These are phyloP conservation scores for Hypoxylon sp. DNA, from an alignment of 2,329 filamentous ascomycete genomes.

Conservation along the genomic window DNA sequence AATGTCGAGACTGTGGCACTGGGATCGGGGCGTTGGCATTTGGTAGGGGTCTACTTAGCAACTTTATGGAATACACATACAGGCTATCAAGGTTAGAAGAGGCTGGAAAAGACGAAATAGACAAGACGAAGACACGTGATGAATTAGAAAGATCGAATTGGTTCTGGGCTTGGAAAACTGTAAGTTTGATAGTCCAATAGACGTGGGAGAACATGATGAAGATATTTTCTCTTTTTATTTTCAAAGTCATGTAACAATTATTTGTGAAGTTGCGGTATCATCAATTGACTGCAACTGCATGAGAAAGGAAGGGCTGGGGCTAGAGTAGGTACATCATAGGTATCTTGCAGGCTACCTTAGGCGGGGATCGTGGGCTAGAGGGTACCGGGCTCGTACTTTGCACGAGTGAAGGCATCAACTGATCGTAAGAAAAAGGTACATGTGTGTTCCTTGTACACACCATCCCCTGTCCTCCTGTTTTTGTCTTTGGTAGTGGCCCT, in stretches of 20 bases:
- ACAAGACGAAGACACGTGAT: slow-evolving; percentile 2
- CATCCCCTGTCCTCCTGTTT: slow-evolving; percentile 1
- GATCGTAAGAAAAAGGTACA: slow-evolving; percentile 21
- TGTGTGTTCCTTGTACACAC: slow-evolving; percentile 2
- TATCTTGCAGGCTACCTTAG: slow-evolving; percentile 17
- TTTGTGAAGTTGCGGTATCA: slow-evolving; percentile 16
- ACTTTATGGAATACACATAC: slow-evolving; percentile 10
- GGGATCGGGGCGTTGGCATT: slow-evolving; percentile 12
- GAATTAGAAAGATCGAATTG: slow-evolving; percentile 13
- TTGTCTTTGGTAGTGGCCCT: background rate
- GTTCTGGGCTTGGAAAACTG: slow-evolving; percentile 11
- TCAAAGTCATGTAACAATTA: slow-evolving; percentile 2
- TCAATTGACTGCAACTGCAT: slow-evolving; percentile 23
- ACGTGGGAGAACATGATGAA: slow-evolving; percentile 7
- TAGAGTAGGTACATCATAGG: slow-evolving; percentile 3
- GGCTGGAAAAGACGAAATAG: background rate
- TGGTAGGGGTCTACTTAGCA: background rate
- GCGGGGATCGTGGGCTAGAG: background rate
- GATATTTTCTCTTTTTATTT: background rate
- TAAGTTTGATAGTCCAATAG: slow-evolving; percentile 7
- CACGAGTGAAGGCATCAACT: slow-evolving; percentile 35
- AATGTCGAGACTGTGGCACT: slow-evolving; percentile 19
- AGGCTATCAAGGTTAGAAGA: background rate
- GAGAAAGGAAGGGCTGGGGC: slow-evolving; percentile 1
- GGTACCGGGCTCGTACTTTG: slow-evolving; percentile 30